A percentile compares a stretch with the other conserved stretches of the same genome.
These are phyloP conservation scores for Luffa aegyptiaca DNA, from an alignment of 306 rosid species.

Conservation along the genomic window DNA sequence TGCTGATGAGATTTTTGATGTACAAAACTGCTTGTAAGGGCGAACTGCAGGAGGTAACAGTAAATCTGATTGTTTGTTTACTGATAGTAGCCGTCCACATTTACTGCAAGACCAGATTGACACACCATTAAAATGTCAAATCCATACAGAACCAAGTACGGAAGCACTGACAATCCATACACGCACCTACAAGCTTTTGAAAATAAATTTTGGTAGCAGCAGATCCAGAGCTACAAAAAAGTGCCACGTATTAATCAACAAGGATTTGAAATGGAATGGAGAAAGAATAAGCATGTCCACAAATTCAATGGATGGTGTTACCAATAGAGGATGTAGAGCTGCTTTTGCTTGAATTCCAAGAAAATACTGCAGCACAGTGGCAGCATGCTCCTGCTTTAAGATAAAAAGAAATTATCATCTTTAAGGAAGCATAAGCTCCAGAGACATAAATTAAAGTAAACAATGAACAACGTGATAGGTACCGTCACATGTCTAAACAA, in stretches of 20 bases:
- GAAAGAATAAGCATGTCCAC: neutral
- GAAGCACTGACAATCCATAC: conserved; percentile 11
- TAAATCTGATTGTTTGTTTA: conserved; percentile 52
- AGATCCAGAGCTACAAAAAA: conserved; percentile 72
- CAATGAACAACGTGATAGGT: conserved; percentile 13
- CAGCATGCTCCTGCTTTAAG: conserved; percentile 68
- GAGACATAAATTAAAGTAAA: conserved; percentile 14
- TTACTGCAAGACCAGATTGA: conserved; percentile 44
- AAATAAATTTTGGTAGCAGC: conserved; percentile 72
- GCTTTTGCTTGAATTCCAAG: conserved; percentile 61
- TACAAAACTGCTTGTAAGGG: conserved; percentile 56
- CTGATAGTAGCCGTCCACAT: conserved; percentile 55
- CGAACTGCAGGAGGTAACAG: conserved; percentile 63
- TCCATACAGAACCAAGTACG: conserved; percentile 13
- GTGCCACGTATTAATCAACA: neutral
- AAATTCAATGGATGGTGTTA: conserved; percentile 26
- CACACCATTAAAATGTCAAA: conserved; percentile 12
- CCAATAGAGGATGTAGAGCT: conserved; percentile 65
- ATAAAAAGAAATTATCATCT: conserved; percentile 8
- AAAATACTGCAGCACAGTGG: conserved; percentile 68
- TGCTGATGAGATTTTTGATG: conserved; percentile 22
- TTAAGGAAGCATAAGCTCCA: neutral
- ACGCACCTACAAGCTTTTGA: conserved; percentile 67
- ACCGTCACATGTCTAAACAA: conserved; percentile 73
- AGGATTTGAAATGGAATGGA: neutral